Evolutionary conservation across 1,284 basidiomycete genomes (phyloP), one percentile per base, ranked within the genome.

Genomic region (Marasmius oreades): DNA sequence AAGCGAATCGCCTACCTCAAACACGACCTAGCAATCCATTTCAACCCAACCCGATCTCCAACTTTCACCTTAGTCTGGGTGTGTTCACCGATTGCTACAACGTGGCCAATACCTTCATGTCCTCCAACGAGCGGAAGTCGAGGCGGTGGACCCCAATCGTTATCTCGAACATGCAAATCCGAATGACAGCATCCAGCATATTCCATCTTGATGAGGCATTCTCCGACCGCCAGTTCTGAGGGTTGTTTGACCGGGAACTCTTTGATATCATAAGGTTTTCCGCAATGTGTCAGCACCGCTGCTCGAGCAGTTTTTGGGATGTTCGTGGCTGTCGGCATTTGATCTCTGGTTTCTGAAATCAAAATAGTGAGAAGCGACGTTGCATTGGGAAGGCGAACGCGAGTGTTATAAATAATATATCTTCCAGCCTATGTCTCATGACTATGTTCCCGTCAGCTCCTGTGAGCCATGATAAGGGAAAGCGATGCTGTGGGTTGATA

Each of bases 21-120:
- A 58, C 82, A 92, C 2, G 79, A 76, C 59, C 80, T 77, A 10
- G 82, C 86, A 57, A 87, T 72, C 83, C 85, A 87, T 65, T 92
- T 92, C 67, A 92, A 73, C 2, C 90, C 89, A 48, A 92, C 90
- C 23, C 82, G 72, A 63, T 89, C 84, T 18, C 86, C 84, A 39
- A 89, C 56, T 50, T 77, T 76, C 39, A 82, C 75, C 8, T 72
- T 61, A n/a, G 75, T 77, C 22, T 73, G 64, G 33, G 78, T 80
- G 56, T 80, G 73, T 33, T 79, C 75, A 11, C 81, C 88, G 62
- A 92, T 84, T 10, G 86, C 88, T 6, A 91, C 85, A 46, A 92
- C 74, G 37, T 71, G 64, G 5, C 80, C 80, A 7, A 80, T 71
- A 7, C 82, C 87, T 66, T 89, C 87, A 65, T 90, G 88, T 0